Base-by-base conservation (phyloP, 2,329 filamentous ascomycete species). In the Diaporthe destruens region DNA sequence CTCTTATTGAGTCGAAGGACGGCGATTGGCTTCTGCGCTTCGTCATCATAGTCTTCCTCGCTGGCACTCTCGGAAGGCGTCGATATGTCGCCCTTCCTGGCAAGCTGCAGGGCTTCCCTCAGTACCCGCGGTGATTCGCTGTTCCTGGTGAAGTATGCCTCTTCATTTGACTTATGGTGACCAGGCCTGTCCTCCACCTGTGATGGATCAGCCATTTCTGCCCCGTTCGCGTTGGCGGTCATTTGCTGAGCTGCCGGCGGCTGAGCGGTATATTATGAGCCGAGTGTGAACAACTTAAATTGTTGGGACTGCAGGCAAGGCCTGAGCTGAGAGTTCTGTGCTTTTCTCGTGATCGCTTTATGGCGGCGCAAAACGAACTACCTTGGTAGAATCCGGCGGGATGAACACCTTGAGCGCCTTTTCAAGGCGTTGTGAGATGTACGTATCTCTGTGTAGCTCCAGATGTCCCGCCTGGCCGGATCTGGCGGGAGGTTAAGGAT, bases 21-120 rank as follows among this genome's bases (percentile, higher is more conserved):
- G 23, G 73, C 72, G 23, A 71, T 76, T n/a, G 71, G 75, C 65
- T 66, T 72, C 14, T 47, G 76, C 1, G 76, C 75, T 23, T 80
- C 78, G 20, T 84, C 81, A 42, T 86, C 84, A 59, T 85, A 85
- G 70, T 86, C 85, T 74, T 86, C 85, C 69, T 85, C 85, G 49
- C 84, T 86, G 2, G 84, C 79, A 18, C 81, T 84, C 18, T 85
- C 84, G 2, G 83, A 84, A 1, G 42, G 77, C 75, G 73, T 75
- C 23, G 73, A 76, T 44, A 69, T 34, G n/a, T 23, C 34, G 42
- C 71, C 72, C 36, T 56, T 65, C 32, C 55, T 51, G 20, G 74
- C 49, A 8, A 72, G 51, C 18, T 61, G 66, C 47, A 78, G 54
- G 23, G 77, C 77, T 11, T 79, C 74, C 47, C 75, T 75, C n/a